Base-by-base conservation (phyloP, 1,139 yeast genomes). In the Candida dubliniensis region DNA sequence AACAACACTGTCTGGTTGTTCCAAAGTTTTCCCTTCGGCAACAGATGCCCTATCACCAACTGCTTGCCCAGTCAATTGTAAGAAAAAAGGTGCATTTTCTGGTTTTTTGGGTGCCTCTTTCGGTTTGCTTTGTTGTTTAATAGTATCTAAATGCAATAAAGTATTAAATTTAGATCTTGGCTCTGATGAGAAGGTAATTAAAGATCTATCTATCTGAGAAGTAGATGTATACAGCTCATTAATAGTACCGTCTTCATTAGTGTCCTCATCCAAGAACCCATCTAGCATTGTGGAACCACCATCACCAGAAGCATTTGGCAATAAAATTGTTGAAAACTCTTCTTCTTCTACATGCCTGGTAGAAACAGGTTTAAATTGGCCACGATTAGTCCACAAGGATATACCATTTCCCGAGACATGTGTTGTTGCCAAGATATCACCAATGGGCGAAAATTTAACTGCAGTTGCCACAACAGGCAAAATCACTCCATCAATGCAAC, bases 371-470 rank as follows among this genome's bases (percentile, higher is more conserved):
- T 72, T 79, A 63, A 91, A 91, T 63, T 90, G 96, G 0, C 97
- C 82, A 57, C 84, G 77, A 61, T 91, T 89, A 3, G 96, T 86
- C 99, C 99, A 95, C 47, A 95, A 70, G 42, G 87, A 82, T 47
- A 95, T 82, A 29, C 99, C 99, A 49, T 87, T 87, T 11, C 95
- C 96, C 30, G 82, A 76, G 10, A 90, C 96, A 67, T 95, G 99
- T 0, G 96, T 77, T 1, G 99, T 91, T 2, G 98, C 99, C 47
- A 95, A 75, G 64, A 86, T 80, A 55, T 95, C 98, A 37, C 96
- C 96, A 43, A 83, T 75, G 3, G 96, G 96, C 13, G 96, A 87
- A 54, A 93, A 81, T 57, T 84, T 82, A 34, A 95, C 75, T 41
- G 79, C 71, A 0, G 98, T 90, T 1, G 87, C 96, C 14, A 91